Evolutionary conservation across 192 early-diverging fungal species (phyloP), one percentile per base, ranked within the genome.

Genomic region (Coemansia sp.): DNA sequence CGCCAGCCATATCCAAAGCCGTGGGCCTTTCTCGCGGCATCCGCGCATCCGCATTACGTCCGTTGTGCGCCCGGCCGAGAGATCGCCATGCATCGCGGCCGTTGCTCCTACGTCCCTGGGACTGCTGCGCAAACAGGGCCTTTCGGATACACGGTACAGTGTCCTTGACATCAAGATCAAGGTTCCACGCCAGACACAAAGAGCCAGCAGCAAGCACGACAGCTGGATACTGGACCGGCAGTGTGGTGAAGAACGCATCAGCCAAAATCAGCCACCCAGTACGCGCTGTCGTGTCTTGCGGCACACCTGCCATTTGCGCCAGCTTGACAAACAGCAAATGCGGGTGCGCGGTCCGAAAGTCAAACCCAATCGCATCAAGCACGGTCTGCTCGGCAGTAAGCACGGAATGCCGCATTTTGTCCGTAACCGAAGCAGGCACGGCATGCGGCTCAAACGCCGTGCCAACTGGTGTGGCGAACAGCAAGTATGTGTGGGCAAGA

Each of bases 301-400:
- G 7, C 21, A 74, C 84, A 31, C 86, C 68, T 22, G 90, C 73
- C 55, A 82, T 57, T 56, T 87, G 89, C 29, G 85, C 86, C 79
- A 94, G 83, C 68, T 93, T 91, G 16, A 92, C 73, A 35, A 89
- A 74, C 31, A 86, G 82, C 69, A 84, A 75, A 61, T 91, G 89
- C 9, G 93, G 88, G 50, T 90, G 89, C 14, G 71, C 66, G 8
- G 91, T 84, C 51, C 89, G 88, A 68, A 94, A 94, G 65, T 92
- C 89, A 75, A 91, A 94, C 29, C 90, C 88, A 38, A 93, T 77
- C 3, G 87, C 86, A 58, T 92, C 90, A 29, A 94, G 69, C n/a
- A 94, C 70, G 64, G 85, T 67, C 61, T 87, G 83, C 59, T 94
- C 93, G 43, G 82, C 84, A 7, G 82, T 72, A 56, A 92, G 74